phyloP scores from a whole-genome alignment of 306 rosid species.

The Dryas octopetala region DNA sequence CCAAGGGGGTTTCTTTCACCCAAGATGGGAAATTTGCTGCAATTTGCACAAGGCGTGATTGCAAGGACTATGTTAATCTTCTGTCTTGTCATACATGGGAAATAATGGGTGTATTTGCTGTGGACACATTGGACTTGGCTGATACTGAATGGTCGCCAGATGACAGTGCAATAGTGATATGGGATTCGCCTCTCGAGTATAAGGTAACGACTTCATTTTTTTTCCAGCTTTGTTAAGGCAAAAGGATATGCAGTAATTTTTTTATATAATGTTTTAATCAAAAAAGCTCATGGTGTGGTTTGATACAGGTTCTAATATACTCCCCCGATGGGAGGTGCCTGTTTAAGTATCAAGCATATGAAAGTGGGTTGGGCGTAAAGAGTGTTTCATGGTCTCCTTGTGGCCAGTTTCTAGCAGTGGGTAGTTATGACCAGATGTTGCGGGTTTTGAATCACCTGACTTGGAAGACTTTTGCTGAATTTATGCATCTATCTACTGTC shows the following conservation, averaged over 20 bases:
- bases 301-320: conserved; percentile 80
- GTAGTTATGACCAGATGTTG: conserved; percentile 97
- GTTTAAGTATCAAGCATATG: conserved; percentile 90
- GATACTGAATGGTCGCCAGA: conserved; percentile 98
- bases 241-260: not conserved
- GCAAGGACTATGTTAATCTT: conserved; percentile 86
- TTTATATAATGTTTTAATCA: conserved; percentile 9
- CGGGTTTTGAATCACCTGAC: conserved; percentile 90
- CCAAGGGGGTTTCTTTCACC: conserved; percentile 92
- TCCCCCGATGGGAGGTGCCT: conserved; percentile 98
- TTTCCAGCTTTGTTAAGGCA: conserved; percentile 9
- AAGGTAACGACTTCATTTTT: conserved; percentile 50
- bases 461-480: conserved; percentile 99
- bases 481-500: conserved; percentile 73
- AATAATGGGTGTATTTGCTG: conserved; percentile 84
- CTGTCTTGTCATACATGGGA: conserved; percentile 95
- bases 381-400: conserved; percentile 97
- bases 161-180: conserved; percentile 90
- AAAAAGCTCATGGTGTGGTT: conserved; percentile 28
- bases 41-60: conserved; percentile 93
- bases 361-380: conserved; percentile 95
- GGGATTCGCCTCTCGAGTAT: conserved; percentile 97
- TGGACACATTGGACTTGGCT: conserved; percentile 89
- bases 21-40: conserved; percentile 90
- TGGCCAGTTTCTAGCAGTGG: conserved; percentile 95